phyloP scores from a whole-genome alignment of 108 stramenopile species.

The Fragilariopsis cylindrus region DNA sequence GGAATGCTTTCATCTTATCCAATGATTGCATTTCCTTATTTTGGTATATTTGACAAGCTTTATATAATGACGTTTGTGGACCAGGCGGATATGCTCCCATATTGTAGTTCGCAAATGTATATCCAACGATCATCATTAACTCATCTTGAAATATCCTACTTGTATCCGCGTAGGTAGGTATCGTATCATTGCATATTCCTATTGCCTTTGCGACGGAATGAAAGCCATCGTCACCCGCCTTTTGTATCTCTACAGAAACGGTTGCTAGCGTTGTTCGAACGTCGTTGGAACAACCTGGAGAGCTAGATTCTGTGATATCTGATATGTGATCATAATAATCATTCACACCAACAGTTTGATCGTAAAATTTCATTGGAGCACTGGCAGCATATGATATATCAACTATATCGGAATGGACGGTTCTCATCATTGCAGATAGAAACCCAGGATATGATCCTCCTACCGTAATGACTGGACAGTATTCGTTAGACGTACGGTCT shows the following conservation, averaged over 20 bases:
- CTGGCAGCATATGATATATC: constrained; percentile 76
- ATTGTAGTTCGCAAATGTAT: constrained; percentile 85
- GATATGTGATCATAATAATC: constrained; percentile 77
- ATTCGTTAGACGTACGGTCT: constrained; percentile 40
- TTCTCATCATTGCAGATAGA: constrained; percentile 65
- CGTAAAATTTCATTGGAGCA: constrained; percentile 81
- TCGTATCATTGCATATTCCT: constrained; percentile 44
- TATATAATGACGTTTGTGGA: constrained; percentile 46
- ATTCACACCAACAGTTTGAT: constrained; percentile 59
- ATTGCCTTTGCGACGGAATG: neutral
- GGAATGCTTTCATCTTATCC: constrained; percentile 26
- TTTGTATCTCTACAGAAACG: neutral
- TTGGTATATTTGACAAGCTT: constrained; percentile 62
- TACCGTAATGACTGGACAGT: constrained; percentile 80
- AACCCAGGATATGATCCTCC: constrained; percentile 83
- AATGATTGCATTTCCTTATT: constrained; percentile 12
- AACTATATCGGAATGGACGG: constrained; percentile 60
- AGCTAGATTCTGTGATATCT: constrained; percentile 52
- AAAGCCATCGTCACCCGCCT: constrained; percentile 2
- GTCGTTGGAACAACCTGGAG: constrained; percentile 53
- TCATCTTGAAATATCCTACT: constrained; percentile 37
- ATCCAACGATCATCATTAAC: constrained; percentile 79
- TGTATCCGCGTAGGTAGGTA: constrained; percentile 47
- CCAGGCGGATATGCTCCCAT: constrained; percentile 84
- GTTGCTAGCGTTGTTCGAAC: constrained; percentile 18